These are phyloP conservation scores for Garcileccinum viscosum DNA, from an alignment of 1,284 basidiomycete species.

Conservation along the genomic window DNA sequence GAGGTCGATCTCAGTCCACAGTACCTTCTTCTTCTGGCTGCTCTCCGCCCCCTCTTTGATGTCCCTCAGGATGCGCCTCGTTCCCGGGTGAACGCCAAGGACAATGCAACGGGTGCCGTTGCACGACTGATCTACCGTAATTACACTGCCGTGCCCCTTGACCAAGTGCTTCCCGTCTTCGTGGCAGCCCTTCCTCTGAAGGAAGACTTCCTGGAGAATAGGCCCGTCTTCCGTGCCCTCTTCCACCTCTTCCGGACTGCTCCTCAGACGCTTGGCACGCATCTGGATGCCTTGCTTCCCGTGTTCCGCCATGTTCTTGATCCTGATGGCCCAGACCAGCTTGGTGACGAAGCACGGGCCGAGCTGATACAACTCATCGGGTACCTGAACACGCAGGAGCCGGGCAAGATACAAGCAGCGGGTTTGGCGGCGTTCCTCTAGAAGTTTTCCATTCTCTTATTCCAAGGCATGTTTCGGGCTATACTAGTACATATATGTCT, in stretches of 20 bases:
- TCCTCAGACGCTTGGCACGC: conserved; percentile 73
- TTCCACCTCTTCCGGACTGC: conserved; percentile 87
- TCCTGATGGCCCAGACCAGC: conserved; percentile 73
- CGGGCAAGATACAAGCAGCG: conserved; percentile 77
- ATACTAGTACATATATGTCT: conserved; percentile 10
- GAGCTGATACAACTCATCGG: conserved; percentile 81
- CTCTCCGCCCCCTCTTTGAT: conserved; percentile 85
- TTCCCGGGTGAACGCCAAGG: conserved; percentile 83
- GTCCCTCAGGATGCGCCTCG: conserved; percentile 66
- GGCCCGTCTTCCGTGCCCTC: conserved; percentile 87
- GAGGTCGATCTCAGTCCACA: conserved; percentile 84
- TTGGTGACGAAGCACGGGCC: conserved; percentile 77
- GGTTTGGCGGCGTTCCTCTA: conserved; percentile 67
- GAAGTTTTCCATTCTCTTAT: conserved; percentile 21
- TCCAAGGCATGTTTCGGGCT: conserved; percentile 28
- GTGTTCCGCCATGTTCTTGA: conserved; percentile 89
- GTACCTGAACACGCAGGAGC: conserved; percentile 76
- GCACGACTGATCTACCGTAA: conserved; percentile 89
- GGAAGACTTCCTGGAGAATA: conserved; percentile 90
- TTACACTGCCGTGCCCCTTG: conserved; percentile 82
- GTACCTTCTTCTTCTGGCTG: conserved; percentile 80
- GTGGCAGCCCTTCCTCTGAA: conserved; percentile 85
- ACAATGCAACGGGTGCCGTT: conserved; percentile 96
- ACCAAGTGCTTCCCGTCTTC: conserved; percentile 88
- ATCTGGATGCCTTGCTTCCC: conserved; percentile 83